A percentile compares a stretch with the other conserved stretches of the same genome.
phyloP scores from a whole-genome alignment of 2,329 filamentous ascomycete species.

The Fusarium globosum region DNA sequence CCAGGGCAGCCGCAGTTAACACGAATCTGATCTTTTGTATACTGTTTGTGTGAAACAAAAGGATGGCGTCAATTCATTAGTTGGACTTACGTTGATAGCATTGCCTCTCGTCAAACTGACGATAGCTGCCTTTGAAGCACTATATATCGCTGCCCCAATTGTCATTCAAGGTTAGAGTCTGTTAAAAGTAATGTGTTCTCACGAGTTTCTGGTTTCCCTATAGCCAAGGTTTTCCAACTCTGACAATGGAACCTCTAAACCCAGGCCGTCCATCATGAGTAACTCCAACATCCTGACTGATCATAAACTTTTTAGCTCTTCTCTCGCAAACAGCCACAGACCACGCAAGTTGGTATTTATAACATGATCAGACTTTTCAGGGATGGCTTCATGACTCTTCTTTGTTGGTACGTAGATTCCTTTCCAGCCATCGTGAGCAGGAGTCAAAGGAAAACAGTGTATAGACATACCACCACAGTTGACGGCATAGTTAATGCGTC shows the following conservation, averaged over 20 bases:
- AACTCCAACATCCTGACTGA: slow-evolving; percentile 53
- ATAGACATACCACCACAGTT: slow-evolving; percentile 54
- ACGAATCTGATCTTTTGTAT: slow-evolving; percentile 57
- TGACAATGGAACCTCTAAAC: slow-evolving; percentile 56
- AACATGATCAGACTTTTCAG: slow-evolving; percentile 56
- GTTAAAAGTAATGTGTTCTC: slow-evolving; percentile 17
- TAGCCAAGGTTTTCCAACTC: slow-evolving; percentile 56
- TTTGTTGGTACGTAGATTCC: slow-evolving; percentile 54
- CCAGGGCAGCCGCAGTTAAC: slow-evolving; percentile 61
- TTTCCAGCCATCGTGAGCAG: slow-evolving; percentile 4
- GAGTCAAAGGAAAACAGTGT: background rate
- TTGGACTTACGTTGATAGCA: slow-evolving; percentile 55
- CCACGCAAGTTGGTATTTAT: slow-evolving; percentile 58
- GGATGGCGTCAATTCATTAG: background rate
- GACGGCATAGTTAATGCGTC: slow-evolving; percentile 58
- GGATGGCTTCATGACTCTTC: slow-evolving; percentile 50
- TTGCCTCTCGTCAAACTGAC: slow-evolving; percentile 59
- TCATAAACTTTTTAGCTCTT: slow-evolving; percentile 56
- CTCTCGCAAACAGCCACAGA: slow-evolving; percentile 57
- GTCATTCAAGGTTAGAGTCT: background rate
- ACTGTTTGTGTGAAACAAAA: slow-evolving; percentile 43
- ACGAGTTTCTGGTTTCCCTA: slow-evolving; percentile 56
- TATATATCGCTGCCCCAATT: slow-evolving; percentile 51
- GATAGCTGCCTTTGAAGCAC: slow-evolving; percentile 56
- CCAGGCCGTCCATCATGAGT: slow-evolving; percentile 57